These are phyloP conservation scores for Venturia oleaginea DNA, from an alignment of 2,329 filamentous ascomycete species.

Conservation along the genomic window DNA sequence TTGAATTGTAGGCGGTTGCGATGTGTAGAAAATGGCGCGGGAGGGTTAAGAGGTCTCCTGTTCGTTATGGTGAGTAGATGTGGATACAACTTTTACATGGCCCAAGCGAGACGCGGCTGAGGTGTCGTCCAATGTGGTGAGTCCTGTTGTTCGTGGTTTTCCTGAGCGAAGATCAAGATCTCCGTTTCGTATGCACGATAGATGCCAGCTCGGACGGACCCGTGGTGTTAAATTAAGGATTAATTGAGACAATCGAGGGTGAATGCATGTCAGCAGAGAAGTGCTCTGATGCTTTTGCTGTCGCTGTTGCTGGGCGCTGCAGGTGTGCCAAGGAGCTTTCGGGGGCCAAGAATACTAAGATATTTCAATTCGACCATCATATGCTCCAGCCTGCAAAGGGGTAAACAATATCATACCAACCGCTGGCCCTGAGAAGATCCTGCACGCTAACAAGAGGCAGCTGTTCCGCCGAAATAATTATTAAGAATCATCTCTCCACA, in stretches of 20 bases:
- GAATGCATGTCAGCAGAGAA: background rate
- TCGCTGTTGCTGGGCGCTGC: too few species aligned
- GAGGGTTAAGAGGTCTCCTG: background rate
- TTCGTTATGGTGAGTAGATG: background rate
- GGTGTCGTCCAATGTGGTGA: background rate
- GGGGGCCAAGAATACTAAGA: too few species aligned
- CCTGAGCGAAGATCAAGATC: background rate
- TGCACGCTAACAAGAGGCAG: too few species aligned
- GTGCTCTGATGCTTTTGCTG: too few species aligned
- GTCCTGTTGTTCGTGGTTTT: background rate
- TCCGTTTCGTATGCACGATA: constrained; percentile 15
- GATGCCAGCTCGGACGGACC: constrained; percentile 13
- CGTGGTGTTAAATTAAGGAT: background rate
- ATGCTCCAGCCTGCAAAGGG: too few species aligned
- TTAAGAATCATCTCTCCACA: too few species aligned
- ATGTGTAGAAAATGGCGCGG: background rate
- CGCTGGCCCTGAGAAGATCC: background rate
- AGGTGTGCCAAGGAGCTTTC: too few species aligned
- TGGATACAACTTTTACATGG: background rate
- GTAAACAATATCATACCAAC: too few species aligned
- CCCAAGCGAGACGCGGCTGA: background rate
- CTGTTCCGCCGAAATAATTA: background rate
- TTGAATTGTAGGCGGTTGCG: background rate
- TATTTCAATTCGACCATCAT: too few species aligned
- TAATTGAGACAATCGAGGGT: background rate